Evolutionary conservation across 495 filamentous ascomycete genomes (phyloP).

Genomic region (Aspergillus avenaceus): DNA sequence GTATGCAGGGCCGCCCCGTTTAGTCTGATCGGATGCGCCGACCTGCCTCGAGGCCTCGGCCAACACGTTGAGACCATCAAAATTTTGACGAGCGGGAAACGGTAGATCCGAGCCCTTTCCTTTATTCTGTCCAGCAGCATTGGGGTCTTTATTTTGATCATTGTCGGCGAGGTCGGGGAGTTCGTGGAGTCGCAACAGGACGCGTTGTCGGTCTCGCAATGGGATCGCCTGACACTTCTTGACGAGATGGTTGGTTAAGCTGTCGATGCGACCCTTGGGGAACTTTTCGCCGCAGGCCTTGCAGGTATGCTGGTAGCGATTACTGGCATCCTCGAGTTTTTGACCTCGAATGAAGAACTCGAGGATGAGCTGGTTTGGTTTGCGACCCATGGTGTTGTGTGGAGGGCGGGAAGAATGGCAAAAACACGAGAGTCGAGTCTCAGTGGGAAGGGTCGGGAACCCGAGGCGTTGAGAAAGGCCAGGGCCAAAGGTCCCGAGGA

Average conservation of each 20-base stretch:
- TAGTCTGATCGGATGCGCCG: conserved; percentile 43
- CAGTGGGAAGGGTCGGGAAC: neutral
- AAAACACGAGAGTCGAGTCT: conserved; percentile 2
- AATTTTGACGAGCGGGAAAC: conserved; percentile 49
- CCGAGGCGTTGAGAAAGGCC: neutral
- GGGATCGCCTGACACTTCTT: conserved; percentile 77
- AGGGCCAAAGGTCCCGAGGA: neutral
- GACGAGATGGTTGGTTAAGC: conserved; percentile 68
- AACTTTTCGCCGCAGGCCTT: conserved; percentile 81
- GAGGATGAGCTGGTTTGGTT: conserved; percentile 75
- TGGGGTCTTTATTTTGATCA: conserved; percentile 34
- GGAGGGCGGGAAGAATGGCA: conserved; percentile 11
- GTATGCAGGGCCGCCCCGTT: conserved; percentile 38
- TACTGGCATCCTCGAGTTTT: conserved; percentile 79
- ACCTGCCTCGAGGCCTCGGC: conserved; percentile 79
- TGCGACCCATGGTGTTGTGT: conserved; percentile 62
- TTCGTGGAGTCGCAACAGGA: conserved; percentile 55
- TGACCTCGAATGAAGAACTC: conserved; percentile 79
- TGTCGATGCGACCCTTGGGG: conserved; percentile 79
- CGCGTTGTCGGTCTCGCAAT: conserved; percentile 61
- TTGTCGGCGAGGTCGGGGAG: conserved; percentile 37
- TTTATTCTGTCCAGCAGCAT: conserved; percentile 31
- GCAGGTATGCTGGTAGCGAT: conserved; percentile 84
- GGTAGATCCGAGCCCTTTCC: conserved; percentile 38
- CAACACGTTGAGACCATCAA: conserved; percentile 73